Evolutionary conservation across 2,329 filamentous ascomycete species (phyloP), one percentile per base, ranked within the genome.

Genomic region (Beauveria rudraprayagi): DNA sequence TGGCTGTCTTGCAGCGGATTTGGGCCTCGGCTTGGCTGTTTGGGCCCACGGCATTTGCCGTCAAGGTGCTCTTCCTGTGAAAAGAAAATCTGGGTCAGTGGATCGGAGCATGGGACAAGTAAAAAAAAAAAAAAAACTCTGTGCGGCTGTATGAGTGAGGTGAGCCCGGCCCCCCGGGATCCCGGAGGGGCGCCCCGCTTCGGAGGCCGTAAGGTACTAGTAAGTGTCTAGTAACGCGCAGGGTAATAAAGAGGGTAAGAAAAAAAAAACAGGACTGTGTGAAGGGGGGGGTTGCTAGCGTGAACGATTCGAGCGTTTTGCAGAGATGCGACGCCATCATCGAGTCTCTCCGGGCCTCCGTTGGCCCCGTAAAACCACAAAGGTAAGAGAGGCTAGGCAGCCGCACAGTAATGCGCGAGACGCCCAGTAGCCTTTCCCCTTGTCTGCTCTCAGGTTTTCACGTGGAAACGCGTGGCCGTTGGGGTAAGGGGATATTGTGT

Each of bases 11-110:
- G 65, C 76, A 71, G 54, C 69, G 71, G 62, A 76, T 66, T 63
- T 75, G 74, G 66, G 78, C 77, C 76, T 83, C 80, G 75, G 78
- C 74, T 64, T 71, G 68, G 52, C 65, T 63, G 43, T 66, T 65
- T 60, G 71, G 71, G 63, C 70, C 73, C 64, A 69, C 73, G 61
- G 72, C 70, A 66, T 71, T 75, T 44, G 74, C 69, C 50, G 75
- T 72, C 62, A 74, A 69, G 63, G 77, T 71, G 64, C 77, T 76
- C 69, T 79, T 80, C 70, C 78, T 80, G 66, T 55, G 57, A 50
- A 57, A n/a, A 65, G 56, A 57, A 50, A 62, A 28, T 53, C 26
- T 37, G 61, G 52, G 65, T 71, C 67, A 71, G 67, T 62, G 56
- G 56, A 60, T 51, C 50, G 62, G 22, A 17, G n/a, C n/a, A n/a